phyloP scores from a whole-genome alignment of 192 early-diverging fungal species.

The Coemansia sp. region DNA sequence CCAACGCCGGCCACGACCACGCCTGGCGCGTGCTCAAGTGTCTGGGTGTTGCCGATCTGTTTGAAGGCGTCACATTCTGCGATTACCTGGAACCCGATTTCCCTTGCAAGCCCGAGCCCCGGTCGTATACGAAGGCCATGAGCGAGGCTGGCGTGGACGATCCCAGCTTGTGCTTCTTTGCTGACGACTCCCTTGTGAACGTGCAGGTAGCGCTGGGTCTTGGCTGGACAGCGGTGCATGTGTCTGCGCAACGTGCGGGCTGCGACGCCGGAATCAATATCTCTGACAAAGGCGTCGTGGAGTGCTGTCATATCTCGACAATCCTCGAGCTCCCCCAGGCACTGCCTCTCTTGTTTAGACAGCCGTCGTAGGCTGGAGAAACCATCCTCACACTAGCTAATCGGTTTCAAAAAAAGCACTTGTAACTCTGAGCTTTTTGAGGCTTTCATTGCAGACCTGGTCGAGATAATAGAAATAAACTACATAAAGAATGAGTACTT shows the following conservation, averaged over 20 bases:
- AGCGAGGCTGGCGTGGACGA: conserved; percentile 62
- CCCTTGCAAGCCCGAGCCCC: conserved; percentile 68
- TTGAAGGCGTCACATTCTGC: conserved; percentile 75
- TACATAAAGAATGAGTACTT: neutral
- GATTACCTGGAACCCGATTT: conserved; percentile 70
- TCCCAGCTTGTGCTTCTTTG: conserved; percentile 66
- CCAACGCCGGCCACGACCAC: conserved; percentile 74
- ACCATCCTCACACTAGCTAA: neutral
- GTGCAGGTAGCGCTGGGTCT: conserved; percentile 59
- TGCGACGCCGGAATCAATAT: neutral
- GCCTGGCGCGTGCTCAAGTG: conserved; percentile 65
- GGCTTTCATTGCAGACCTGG: too few relatives aligned
- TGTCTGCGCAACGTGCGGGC: conserved; percentile 8
- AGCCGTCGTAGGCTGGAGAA: neutral
- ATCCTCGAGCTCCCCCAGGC: conserved; percentile 65
- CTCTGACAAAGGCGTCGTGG: neutral
- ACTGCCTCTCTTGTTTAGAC: conserved; percentile 59
- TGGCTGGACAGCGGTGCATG: conserved; percentile 57
- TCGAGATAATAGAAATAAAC: neutral
- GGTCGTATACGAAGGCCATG: conserved; percentile 65
- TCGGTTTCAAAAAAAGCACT: too few relatives aligned
- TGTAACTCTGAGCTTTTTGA: too few relatives aligned
- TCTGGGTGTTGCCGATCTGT: conserved; percentile 67
- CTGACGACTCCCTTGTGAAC: conserved; percentile 72
- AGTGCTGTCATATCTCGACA: conserved; percentile 52